A percentile compares a stretch with the other conserved stretches of the same genome.
phyloP scores from a whole-genome alignment of 2,329 filamentous ascomycete species.

The Epichloe scottii region DNA sequence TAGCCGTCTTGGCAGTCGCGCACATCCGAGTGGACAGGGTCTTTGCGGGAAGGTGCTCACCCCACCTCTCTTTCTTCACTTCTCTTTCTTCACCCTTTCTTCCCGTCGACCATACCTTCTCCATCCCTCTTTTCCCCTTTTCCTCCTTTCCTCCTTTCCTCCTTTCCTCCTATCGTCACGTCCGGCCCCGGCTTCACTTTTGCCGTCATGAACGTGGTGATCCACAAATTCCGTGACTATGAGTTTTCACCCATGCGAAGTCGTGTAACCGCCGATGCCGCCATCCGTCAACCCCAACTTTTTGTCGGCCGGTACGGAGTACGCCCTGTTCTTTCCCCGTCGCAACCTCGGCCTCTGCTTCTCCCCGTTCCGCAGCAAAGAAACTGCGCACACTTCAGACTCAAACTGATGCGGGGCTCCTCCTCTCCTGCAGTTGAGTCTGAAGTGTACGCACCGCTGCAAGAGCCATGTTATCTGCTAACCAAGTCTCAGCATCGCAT shows the following conservation, averaged over 20 bases:
- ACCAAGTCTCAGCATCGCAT: background rate
- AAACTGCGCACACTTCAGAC: too few relatives aligned
- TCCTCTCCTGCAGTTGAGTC: too few relatives aligned
- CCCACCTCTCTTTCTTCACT: too few relatives aligned
- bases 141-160: too few relatives aligned
- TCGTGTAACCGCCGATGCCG: background rate
- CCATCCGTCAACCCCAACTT: background rate
- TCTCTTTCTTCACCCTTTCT: too few relatives aligned
- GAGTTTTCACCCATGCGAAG: constrained; percentile 18
- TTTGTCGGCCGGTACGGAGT: background rate
- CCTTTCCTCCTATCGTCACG: background rate
- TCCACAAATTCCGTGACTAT: constrained; percentile 18
- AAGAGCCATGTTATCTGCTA: background rate
- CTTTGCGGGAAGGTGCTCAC: too few relatives aligned
- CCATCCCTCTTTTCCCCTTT: too few relatives aligned
- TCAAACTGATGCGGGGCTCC: too few relatives aligned
- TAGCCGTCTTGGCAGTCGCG: too few relatives aligned
- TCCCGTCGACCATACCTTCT: too few relatives aligned
- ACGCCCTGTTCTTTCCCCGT: background rate
- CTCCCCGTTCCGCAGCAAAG: background rate
- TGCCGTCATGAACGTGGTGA: constrained; percentile 18
- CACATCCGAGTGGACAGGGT: too few relatives aligned
- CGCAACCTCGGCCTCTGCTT: background rate
- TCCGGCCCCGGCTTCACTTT: background rate
- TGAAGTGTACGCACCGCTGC: too few relatives aligned